These are phyloP conservation scores for Debaryomyces sp. DNA, from an alignment of 1,139 yeast species.

Conservation along the genomic window DNA sequence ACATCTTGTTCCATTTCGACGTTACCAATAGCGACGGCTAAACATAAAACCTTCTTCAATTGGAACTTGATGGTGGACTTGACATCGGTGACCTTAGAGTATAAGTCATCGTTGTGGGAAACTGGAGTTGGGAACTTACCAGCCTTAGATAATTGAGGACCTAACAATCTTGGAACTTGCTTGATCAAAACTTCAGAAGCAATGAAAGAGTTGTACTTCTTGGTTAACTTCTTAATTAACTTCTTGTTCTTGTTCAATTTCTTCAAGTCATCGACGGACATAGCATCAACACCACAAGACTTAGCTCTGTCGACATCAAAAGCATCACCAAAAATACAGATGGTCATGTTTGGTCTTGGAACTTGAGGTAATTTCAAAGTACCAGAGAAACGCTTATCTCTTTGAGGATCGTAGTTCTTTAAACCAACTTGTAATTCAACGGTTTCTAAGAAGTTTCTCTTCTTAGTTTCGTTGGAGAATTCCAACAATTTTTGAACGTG, in stretches of 20 bases:
- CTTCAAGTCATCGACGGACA: slow-evolving; percentile 99
- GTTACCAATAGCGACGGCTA: slow-evolving; percentile 97
- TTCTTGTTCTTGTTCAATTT: slow-evolving; percentile 99
- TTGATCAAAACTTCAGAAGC: slow-evolving; percentile 99
- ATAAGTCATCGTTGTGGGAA: slow-evolving; percentile 98
- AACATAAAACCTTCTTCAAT: slow-evolving; percentile 93
- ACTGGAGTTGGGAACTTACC: slow-evolving; percentile 99
- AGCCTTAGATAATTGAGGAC: slow-evolving; percentile 99
- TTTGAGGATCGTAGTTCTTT: slow-evolving; percentile 99
- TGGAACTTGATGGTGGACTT: slow-evolving; percentile 99
- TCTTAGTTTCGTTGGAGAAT: slow-evolving; percentile 93
- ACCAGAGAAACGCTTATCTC: slow-evolving; percentile 99
- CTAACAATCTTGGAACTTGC: slow-evolving; percentile 99
- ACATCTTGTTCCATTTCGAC: slow-evolving; percentile 97
- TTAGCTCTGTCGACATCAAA: slow-evolving; percentile 99
- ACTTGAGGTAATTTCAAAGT: slow-evolving; percentile 97
- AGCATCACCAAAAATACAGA: slow-evolving; percentile 99
- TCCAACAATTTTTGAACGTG: slow-evolving; percentile 92
- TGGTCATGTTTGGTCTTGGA: slow-evolving; percentile 99
- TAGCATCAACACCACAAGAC: slow-evolving; percentile 99
- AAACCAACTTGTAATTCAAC: slow-evolving; percentile 99
- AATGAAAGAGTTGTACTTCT: slow-evolving; percentile 99
- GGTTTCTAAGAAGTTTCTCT: slow-evolving; percentile 99
- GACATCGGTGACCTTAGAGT: slow-evolving; percentile 94
- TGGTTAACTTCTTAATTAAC: slow-evolving; percentile 98